phyloP scores from a whole-genome alignment of 495 filamentous ascomycete species.

The Glonium stellatum region DNA sequence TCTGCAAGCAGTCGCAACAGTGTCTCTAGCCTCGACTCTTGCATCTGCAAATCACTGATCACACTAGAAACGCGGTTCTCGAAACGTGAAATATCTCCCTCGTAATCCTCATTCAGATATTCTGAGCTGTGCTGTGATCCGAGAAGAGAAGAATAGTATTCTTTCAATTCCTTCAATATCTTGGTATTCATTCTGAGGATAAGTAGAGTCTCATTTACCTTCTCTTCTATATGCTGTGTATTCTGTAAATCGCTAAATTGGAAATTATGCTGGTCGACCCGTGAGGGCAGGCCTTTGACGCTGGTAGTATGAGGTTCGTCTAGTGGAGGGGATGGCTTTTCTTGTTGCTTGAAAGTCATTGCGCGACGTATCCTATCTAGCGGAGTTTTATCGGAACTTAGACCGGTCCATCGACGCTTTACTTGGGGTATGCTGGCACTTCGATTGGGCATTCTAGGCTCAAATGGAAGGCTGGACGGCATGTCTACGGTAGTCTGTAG shows the following conservation, averaged over 20 bases:
- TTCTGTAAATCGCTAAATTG: conserved; percentile 38
- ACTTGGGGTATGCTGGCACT: not conserved
- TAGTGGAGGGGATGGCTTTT: no score
- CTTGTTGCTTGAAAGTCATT: no score
- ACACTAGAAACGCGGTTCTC: conserved; percentile 21
- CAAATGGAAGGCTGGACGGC: not conserved
- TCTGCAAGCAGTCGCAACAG: conserved; percentile 28
- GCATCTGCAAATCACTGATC: conserved; percentile 30
- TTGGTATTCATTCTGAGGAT: conserved; percentile 37
- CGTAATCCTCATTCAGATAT: no score
- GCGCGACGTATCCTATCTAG: not conserved
- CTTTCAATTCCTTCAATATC: conserved; percentile 34
- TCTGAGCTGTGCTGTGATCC: not conserved
- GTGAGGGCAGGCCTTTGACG: not conserved
- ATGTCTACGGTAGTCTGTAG: conserved; percentile 30
- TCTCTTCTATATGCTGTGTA: conserved; percentile 38
- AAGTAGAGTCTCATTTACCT: conserved; percentile 35
- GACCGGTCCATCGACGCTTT: not conserved
- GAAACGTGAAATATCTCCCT: conserved; percentile 21
- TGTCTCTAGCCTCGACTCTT: conserved; percentile 28
- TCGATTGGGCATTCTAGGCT: not conserved
- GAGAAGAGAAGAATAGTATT: conserved; percentile 27
- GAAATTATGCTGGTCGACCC: conserved; percentile 16
- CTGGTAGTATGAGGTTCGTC: not conserved
- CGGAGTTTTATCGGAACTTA: not conserved